Evolutionary conservation across 2,329 filamentous ascomycete genomes (phyloP).

Genomic region (Neonectria ditissima): DNA sequence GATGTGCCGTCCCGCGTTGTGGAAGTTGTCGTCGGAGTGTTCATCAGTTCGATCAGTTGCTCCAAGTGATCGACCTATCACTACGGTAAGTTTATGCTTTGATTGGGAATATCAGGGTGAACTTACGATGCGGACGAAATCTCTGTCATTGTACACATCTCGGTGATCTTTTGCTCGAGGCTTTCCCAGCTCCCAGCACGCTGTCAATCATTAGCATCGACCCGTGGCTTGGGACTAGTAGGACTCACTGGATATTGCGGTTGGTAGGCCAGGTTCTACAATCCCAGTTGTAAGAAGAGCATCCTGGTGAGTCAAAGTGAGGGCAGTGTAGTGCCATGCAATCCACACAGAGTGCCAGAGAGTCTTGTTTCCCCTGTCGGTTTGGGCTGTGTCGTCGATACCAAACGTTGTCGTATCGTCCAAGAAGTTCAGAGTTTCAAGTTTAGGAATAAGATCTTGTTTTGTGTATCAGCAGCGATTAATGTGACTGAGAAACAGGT

Average conservation of each 20-base stretch:
- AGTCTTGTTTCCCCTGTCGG: slow-evolving; percentile 12
- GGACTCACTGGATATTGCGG: slow-evolving; percentile 22
- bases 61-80: slow-evolving; percentile 24
- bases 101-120: background rate
- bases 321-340: slow-evolving; percentile 28
- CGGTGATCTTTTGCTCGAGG: slow-evolving; percentile 24
- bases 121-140: slow-evolving; percentile 24
- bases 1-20: background rate
- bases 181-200: slow-evolving; percentile 26
- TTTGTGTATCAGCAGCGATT: background rate
- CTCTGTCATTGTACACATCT: slow-evolving; percentile 25
- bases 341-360: slow-evolving; percentile 29
- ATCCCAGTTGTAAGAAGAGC: slow-evolving; percentile 25
- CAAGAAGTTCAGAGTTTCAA: slow-evolving; percentile 16
- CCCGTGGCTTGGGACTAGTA: accelerated
- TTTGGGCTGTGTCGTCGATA: slow-evolving; percentile 1
- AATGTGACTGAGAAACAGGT: background rate
- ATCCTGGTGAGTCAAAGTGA: slow-evolving; percentile 27
- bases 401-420: slow-evolving; percentile 19
- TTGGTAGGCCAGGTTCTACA: slow-evolving; percentile 20
- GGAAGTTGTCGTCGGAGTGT: background rate
- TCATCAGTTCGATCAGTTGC: slow-evolving; percentile 21
- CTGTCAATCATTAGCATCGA: background rate
- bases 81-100: background rate
- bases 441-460: slow-evolving; percentile 24